These are phyloP conservation scores for Lathyrus tuberosus DNA, from an alignment of 306 rosid species.

Conservation along the genomic window DNA sequence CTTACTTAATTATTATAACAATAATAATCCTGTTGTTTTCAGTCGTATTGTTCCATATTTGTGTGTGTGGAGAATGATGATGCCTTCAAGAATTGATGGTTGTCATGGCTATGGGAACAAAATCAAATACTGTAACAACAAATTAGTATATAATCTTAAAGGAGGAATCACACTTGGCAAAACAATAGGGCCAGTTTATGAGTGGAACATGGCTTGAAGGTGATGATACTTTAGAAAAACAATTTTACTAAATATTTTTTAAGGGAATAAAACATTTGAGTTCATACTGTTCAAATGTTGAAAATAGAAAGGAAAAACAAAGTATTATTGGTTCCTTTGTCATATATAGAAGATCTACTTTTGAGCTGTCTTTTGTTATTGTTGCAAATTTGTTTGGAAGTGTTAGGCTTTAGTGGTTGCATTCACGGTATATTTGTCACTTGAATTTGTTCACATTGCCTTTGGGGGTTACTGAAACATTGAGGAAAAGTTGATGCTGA, in stretches of 20 bases:
- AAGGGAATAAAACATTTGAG: conserved; percentile 1
- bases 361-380: conserved; percentile 3
- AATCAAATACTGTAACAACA: neutral
- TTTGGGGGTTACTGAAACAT: conserved; percentile 12
- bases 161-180: neutral
- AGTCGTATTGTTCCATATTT: neutral
- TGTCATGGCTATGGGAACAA: neutral
- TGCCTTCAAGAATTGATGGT: neutral
- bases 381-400: neutral
- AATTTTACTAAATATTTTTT: too few species aligned
- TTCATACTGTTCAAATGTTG: neutral
- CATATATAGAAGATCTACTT: neutral
- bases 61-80: neutral
- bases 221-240: too few species aligned
- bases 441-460: conserved; percentile 35
- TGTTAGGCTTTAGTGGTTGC: conserved; percentile 1
- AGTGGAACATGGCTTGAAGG: neutral
- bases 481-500: conserved; percentile 35
- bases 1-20: too few species aligned
- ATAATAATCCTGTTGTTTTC: neutral
- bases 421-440: neutral
- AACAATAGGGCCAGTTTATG: neutral
- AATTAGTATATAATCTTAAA: neutral
- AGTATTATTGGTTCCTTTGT: neutral
- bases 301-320: neutral